Base-by-base conservation (phyloP, 73 alveolate species). In the Tetrahymena elliotti region DNA sequence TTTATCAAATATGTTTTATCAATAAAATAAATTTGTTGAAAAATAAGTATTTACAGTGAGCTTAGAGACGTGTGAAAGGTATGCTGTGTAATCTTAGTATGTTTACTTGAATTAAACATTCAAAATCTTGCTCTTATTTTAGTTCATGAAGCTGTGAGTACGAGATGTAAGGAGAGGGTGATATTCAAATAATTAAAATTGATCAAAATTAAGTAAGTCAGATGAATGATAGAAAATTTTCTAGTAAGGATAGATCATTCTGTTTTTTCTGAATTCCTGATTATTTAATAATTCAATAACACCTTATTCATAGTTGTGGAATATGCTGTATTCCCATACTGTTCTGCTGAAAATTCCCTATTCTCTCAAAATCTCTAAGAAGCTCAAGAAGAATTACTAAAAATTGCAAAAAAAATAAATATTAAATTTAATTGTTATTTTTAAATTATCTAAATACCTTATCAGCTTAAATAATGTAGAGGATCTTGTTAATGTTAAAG, bases 401-500 rank as follows among this genome's bases (percentile, higher is more conserved):
- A n/a, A n/a, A n/a, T 41, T 41, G 16, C 16, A 12, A 41, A 4
- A 41, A 41, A 12, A 12, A 40, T 12, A 4, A 40, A 40, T 40
- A 1, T 40, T 12, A 4, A 40, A 12, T 40, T 40, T 8, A 3
- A 7, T 40, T 40, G 15, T 12, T n/a, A n/a, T n/a, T n/a, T n/a
- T 12, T 40, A 4, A 40, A 40, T 4, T 40, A 40, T 40, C 22
- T 4, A 40, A 8, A 18, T n/a, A 31, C 88, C 36, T 68, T 68
- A n/a, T 68, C 88, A 10, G 20, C n/a, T 68, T 68, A 31, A 22
- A 68, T 68, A 96, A 97, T 93, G 96, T 97, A 96, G 10, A 34
- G 94, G 9, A 98, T 93, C 82, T 97, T 34, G 93, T 52, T 27
- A 53, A 96, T 83, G 47, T 84, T 37, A 93, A 98, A 98, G 10